A percentile compares a stretch with the other conserved stretches of the same genome.
These are phyloP conservation scores for Populus hybrid DNA, from an alignment of 441 rosid species.

Conservation along the genomic window DNA sequence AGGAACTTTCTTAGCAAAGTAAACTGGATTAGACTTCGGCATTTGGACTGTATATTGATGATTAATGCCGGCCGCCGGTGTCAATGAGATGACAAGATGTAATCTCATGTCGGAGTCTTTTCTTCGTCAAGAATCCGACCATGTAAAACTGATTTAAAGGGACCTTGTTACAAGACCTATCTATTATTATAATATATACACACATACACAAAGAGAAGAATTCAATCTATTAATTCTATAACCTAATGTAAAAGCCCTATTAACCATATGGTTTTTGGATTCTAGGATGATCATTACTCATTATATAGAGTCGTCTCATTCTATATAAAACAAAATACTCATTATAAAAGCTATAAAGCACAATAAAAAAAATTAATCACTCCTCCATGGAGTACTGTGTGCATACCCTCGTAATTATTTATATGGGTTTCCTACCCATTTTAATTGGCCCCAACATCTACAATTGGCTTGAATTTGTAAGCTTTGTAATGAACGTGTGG, in stretches of 20 bases:
- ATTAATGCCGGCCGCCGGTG: not conserved
- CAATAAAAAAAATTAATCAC: constrained; percentile 19
- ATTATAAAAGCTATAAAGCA: constrained; percentile 10
- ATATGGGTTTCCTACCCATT: constrained; percentile 12
- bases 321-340: not conserved
- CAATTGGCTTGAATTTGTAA: not conserved
- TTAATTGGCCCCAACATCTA: constrained; percentile 20
- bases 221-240: not conserved
- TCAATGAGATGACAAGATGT: not conserved
- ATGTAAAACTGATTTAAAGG: too few relatives aligned
- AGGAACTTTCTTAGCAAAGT: constrained; percentile 13
- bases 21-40: constrained; percentile 1
- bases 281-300: not conserved
- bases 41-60: not conserved
- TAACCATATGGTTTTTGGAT: not conserved
- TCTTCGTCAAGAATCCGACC: too few relatives aligned
- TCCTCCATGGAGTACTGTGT: not conserved
- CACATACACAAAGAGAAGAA: not conserved
- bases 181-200: not conserved
- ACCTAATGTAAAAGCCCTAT: not conserved
- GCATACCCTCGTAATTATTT: constrained; percentile 27
- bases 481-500: constrained; percentile 33
- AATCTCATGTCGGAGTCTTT: too few relatives aligned
- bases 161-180: too few relatives aligned
- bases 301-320: constrained; percentile 8